A percentile compares a stretch with the other conserved stretches of the same genome.
Conservation (phyloP, 2,329 filamentous ascomycete species). For the Podosphaera aphanis region DNA sequence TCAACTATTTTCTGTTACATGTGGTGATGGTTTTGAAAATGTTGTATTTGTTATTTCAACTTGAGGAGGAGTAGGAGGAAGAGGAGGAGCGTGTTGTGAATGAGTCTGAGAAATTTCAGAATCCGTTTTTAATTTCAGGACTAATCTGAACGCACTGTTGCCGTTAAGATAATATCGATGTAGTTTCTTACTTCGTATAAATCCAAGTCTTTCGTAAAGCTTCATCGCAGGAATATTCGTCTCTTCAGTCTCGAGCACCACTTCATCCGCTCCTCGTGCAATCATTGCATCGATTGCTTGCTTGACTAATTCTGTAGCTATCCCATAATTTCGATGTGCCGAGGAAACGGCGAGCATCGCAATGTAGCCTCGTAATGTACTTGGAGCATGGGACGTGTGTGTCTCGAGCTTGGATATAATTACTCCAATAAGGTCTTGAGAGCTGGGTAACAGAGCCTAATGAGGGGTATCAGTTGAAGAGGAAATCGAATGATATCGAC, state of each 20-base stretch:
- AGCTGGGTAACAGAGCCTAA: constrained; percentile 35
- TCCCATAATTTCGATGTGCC: constrained; percentile 57
- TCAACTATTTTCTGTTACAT: no score
- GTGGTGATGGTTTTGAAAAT: no score
- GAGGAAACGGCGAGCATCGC: constrained; percentile 91
- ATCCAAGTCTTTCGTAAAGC: constrained; percentile 79
- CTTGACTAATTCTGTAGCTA: constrained; percentile 72
- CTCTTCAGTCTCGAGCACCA: constrained; percentile 89
- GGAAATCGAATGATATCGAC: no score
- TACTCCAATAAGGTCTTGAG: constrained; percentile 55
- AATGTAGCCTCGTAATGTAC: constrained; percentile 71
- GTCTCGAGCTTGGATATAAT: constrained; percentile 86
- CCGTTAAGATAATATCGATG: constrained; percentile 94
- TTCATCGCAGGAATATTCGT: constrained; percentile 76
- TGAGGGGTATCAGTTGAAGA: constrained; percentile 1
- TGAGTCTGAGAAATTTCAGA: constrained; percentile 11
- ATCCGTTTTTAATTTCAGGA: constrained; percentile 30
- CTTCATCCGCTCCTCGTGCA: constrained; percentile 63
- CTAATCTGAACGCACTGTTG: constrained; percentile 74
- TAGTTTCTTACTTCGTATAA: constrained; percentile 73
- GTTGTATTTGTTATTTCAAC: no score
- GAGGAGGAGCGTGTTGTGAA: no score
- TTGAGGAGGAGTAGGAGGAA: no score
- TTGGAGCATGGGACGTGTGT: constrained; percentile 57
- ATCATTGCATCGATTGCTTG: constrained; percentile 84